Base-by-base conservation (phyloP, 805 yeast genomes). In the Kodamaea leandrae region DNA sequence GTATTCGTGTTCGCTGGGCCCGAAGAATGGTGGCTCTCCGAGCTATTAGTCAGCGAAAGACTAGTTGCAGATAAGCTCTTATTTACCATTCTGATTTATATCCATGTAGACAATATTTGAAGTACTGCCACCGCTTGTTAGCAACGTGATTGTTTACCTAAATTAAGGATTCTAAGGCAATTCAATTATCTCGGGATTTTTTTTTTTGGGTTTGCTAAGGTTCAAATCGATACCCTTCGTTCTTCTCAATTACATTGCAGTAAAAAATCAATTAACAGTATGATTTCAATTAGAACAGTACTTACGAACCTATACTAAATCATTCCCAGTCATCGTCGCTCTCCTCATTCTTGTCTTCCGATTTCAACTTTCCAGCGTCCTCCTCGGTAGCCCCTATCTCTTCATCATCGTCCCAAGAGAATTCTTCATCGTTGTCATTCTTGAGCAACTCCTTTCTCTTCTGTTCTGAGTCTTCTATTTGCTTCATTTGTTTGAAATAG, bases 371-470 rank as follows among this genome's bases (percentile, higher is more conserved):
- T 38, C 26, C 36, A 42, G 26, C 19, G 28, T 37, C 32, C 9
- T 32, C 21, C 28, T 37, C 33, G 6, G 21, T 28, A 9, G 28
- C 33, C 4, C 15, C 32, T 18, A 67, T 71, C 4, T 74, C 78
- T 7, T 74, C 79, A 12, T 71, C 77, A 39, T 74, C 79, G 43
- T 72, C 76, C 67, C 76, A 72, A 13, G 69, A 68, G 53, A 74
- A 71, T 17, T 68, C 77, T 46, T 79, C 81, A 13, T 75, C 80
- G n/a, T 64, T 69, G 4, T 57, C 65, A 12, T 61, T 65, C 24
- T 73, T 66, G 33, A 86, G 66, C 41, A 86, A 66, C 48, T 74
- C 73, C 61, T 82, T 82, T 55, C 96, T 73, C 56, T 79, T 72
- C 52, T 67, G 66, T 52, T 88, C 95, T 51, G 76, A 81, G 34